phyloP scores from a whole-genome alignment of 371 early-diverging fungal genomes.

The Rhizopus arrhizus region DNA sequence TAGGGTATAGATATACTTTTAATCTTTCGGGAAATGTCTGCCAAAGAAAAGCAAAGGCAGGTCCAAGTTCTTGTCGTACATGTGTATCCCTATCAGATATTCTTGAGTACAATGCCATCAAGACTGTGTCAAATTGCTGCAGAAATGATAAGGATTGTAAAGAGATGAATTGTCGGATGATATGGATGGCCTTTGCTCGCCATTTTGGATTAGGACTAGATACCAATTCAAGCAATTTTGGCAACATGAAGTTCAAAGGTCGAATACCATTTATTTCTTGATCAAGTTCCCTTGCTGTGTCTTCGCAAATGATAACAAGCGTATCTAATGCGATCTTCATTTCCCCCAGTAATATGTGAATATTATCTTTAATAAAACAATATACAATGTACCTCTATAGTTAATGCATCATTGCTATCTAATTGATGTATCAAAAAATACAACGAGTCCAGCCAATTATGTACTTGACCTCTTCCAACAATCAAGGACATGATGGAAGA shows the following conservation, averaged over 20 bases:
- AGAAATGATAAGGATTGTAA: slow-evolving; percentile 60
- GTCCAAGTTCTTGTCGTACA: slow-evolving; percentile 13
- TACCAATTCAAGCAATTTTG: slow-evolving; percentile 71
- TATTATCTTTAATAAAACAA: background rate
- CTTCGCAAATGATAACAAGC: slow-evolving; percentile 85
- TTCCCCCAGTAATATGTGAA: slow-evolving; percentile 1
- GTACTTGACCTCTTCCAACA: slow-evolving; percentile 57
- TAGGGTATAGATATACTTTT: slow-evolving; percentile 69
- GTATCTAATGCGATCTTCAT: slow-evolving; percentile 73
- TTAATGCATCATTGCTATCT: slow-evolving; percentile 53
- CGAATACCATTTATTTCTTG: slow-evolving; percentile 63
- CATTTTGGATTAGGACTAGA: slow-evolving; percentile 60
- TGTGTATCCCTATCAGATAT: slow-evolving; percentile 4
- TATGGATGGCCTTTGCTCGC: slow-evolving; percentile 71
- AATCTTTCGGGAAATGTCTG: slow-evolving; percentile 57
- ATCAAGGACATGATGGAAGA: slow-evolving; percentile 74
- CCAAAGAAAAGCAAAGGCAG: slow-evolving; percentile 9
- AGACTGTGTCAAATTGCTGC: slow-evolving; percentile 19
- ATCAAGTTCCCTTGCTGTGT: slow-evolving; percentile 72
- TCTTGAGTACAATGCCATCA: slow-evolving; percentile 6
- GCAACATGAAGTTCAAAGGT: slow-evolving; percentile 71
- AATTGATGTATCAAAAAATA: slow-evolving; percentile 64
- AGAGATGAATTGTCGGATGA: slow-evolving; percentile 75
- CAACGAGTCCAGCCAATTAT: slow-evolving; percentile 75
- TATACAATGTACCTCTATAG: slow-evolving; percentile 61